phyloP scores from a whole-genome alignment of 768 basidiomycete genomes.

The Tylopilus vinaceipallidus region DNA sequence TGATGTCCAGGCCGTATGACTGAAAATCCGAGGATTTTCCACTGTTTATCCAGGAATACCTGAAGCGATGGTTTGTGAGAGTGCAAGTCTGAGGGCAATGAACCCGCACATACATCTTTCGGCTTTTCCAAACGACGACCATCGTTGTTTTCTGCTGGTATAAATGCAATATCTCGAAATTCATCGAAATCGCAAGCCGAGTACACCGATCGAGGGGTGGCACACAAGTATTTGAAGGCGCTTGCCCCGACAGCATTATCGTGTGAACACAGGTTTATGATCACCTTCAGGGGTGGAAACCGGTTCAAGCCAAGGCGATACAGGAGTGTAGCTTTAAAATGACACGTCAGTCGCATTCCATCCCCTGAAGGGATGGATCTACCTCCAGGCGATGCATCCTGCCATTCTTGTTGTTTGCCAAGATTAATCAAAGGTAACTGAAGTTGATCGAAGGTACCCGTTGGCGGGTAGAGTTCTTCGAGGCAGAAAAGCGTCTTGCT shows the following conservation, averaged over 20 bases:
- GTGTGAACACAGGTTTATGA: conserved; percentile 67
- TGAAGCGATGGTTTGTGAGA: neutral
- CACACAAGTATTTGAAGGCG: conserved; percentile 80
- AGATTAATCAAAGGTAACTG: conserved; percentile 82
- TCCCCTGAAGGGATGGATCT: neutral
- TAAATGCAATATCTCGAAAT: neutral
- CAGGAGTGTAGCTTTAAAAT: neutral
- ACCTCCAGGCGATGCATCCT: neutral
- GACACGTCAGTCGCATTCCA: neutral
- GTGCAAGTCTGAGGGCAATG: no score
- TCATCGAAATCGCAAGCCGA: conserved; percentile 50
- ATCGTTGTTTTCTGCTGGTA: neutral
- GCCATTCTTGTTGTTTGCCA: conserved; percentile 72
- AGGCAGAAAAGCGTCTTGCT: conserved; percentile 51
- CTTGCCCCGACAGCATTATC: conserved; percentile 44
- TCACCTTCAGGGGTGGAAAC: conserved; percentile 54
- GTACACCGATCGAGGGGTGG: neutral
- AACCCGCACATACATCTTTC: neutral
- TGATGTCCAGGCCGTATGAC: conserved; percentile 51
- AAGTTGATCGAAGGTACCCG: conserved; percentile 61
- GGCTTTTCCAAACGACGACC: neutral
- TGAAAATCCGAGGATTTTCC: conserved; percentile 68
- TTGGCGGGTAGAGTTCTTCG: conserved; percentile 78
- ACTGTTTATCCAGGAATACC: conserved; percentile 4
- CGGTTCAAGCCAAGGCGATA: neutral